A percentile compares a stretch with the other conserved stretches of the same genome.
These are phyloP conservation scores for Agapanthus africanus DNA, from an alignment of 106 monocot species.

Conservation along the genomic window DNA sequence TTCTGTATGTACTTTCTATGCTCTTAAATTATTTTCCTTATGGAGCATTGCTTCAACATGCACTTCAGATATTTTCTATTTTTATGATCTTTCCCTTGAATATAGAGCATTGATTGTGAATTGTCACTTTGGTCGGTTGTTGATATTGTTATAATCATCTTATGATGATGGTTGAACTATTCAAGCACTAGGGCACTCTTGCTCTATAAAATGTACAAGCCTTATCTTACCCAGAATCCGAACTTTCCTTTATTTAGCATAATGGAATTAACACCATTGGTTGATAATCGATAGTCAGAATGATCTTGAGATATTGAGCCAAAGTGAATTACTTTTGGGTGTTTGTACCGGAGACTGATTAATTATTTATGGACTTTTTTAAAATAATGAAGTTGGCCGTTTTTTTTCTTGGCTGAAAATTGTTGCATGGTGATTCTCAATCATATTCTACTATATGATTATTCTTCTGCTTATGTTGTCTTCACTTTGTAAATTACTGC, in stretches of 20 bases:
- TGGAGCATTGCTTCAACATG: not conserved
- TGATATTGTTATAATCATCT: too few relatives aligned
- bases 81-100: not conserved
- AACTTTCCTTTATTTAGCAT: not conserved
- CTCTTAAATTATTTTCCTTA: not conserved
- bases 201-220: not conserved
- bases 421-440: not conserved
- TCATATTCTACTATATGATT: not conserved
- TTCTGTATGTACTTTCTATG: not conserved
- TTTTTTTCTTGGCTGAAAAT: not conserved
- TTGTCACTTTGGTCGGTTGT: not conserved
- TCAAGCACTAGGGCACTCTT: too few relatives aligned
- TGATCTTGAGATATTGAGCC: too few relatives aligned
- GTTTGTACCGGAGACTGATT: not conserved
- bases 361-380: not conserved
- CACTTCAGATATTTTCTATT: not conserved
- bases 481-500: not conserved
- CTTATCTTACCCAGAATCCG: not conserved
- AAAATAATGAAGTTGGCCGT: not conserved
- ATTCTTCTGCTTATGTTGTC: not conserved
- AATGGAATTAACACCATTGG: not conserved
- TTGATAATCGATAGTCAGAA: not conserved
- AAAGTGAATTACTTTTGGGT: not conserved
- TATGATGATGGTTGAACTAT: too few relatives aligned
- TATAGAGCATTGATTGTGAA: not conserved